phyloP scores from a whole-genome alignment of 2,329 filamentous ascomycete genomes.

The Fusarium udum region DNA sequence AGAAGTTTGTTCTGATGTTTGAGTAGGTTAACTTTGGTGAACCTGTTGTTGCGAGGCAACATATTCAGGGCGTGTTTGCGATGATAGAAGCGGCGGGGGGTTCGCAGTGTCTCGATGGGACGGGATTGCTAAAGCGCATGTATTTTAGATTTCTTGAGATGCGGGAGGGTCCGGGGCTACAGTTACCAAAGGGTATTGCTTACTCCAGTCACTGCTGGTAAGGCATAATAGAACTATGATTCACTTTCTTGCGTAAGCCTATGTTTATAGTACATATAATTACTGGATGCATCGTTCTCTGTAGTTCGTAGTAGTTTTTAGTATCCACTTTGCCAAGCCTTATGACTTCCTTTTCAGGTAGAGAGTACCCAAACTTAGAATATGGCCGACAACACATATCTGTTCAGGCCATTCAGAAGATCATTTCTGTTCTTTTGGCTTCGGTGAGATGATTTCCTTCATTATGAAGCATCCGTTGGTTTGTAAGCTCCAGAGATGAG shows the following conservation, averaged over 20 bases:
- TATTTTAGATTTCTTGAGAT: background rate
- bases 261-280: background rate
- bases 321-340: background rate
- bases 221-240: too few species aligned
- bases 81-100: background rate
- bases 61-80: background rate
- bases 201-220: background rate
- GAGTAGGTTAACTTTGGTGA: background rate
- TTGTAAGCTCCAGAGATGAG: background rate
- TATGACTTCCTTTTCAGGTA: background rate
- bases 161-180: background rate
- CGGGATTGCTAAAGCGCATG: background rate
- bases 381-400: background rate
- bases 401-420: background rate
- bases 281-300: accelerated
- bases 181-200: background rate
- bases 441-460: background rate
- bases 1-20: background rate
- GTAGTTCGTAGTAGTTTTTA: accelerated
- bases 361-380: accelerated
- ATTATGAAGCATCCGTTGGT: background rate
- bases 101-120: background rate
- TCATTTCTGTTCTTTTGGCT: background rate
- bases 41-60: background rate
- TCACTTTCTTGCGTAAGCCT: too few species aligned